Evolutionary conservation across 1,284 basidiomycete genomes (phyloP).

Genomic region (Ganoderma lucidum): DNA sequence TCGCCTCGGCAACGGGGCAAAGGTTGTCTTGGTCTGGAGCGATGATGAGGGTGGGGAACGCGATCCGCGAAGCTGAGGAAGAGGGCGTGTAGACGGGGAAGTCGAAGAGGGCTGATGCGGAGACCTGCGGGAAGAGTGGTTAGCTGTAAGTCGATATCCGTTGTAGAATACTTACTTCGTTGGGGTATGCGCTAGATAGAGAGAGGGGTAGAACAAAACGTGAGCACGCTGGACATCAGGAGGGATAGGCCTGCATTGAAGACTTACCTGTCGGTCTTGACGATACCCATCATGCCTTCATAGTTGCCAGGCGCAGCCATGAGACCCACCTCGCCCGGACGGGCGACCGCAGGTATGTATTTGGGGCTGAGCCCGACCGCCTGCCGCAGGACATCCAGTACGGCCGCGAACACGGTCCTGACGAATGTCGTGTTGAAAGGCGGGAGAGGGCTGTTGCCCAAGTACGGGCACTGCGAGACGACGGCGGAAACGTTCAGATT

Average conservation of each 20-base stretch:
- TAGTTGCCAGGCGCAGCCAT: constrained; percentile 18
- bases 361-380: constrained; percentile 42
- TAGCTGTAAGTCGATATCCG: not conserved
- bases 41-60: constrained; percentile 25
- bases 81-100: constrained; percentile 26
- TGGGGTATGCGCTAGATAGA: constrained; percentile 19
- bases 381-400: constrained; percentile 44
- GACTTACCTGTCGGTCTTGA: constrained; percentile 14
- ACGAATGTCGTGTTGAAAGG: constrained; percentile 29
- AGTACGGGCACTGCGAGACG: constrained; percentile 47
- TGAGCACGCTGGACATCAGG: no score
- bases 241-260: not conserved
- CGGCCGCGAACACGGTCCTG: constrained; percentile 36
- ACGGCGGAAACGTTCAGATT: constrained; percentile 41
- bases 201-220: no score
- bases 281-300: constrained; percentile 20
- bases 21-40: constrained; percentile 23
- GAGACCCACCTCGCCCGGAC: constrained; percentile 26
- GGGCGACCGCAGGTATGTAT: constrained; percentile 42
- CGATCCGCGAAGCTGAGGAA: constrained; percentile 19
- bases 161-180: constrained; percentile 14
- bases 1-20: constrained; percentile 15
- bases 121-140: constrained; percentile 14
- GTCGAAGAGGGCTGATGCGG: constrained; percentile 29
- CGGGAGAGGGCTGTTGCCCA: constrained; percentile 33